These are phyloP conservation scores for Penicillium concentricum DNA, from an alignment of 2,329 filamentous ascomycete species.

Conservation along the genomic window DNA sequence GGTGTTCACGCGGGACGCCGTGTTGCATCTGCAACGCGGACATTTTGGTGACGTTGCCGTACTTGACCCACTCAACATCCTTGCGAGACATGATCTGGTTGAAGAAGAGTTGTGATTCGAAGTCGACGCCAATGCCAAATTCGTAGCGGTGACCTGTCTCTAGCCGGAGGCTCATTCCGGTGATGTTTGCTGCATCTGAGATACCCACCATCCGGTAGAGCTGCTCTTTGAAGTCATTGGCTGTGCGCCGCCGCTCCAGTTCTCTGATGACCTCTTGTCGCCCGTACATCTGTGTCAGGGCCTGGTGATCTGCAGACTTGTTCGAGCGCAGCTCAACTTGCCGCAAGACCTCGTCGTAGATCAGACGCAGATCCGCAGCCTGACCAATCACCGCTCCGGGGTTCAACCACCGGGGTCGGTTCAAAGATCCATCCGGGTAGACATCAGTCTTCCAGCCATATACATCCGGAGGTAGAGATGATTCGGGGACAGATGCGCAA, in stretches of 20 bases:
- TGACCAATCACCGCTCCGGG: constrained; percentile 53
- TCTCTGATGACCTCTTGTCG: constrained; percentile 55
- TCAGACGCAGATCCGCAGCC: constrained; percentile 47
- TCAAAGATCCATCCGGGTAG: constrained; percentile 36
- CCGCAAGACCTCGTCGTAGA: constrained; percentile 48
- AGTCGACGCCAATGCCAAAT: constrained; percentile 54
- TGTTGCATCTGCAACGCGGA: constrained; percentile 37
- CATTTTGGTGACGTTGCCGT: constrained; percentile 39
- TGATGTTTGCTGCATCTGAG: constrained; percentile 38
- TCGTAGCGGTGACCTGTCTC: constrained; percentile 46
- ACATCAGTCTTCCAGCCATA: constrained; percentile 49
- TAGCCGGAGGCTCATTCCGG: constrained; percentile 34
- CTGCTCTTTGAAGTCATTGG: constrained; percentile 39
- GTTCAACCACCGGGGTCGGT: constrained; percentile 51
- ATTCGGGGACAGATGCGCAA: constrained; percentile 55
- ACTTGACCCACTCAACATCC: constrained; percentile 45
- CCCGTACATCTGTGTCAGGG: constrained; percentile 54
- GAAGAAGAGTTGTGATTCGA: constrained; percentile 52
- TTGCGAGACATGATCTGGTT: constrained; percentile 40
- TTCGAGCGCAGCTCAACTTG: constrained; percentile 35
- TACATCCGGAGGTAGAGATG: constrained; percentile 50
- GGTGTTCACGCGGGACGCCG: constrained; percentile 37
- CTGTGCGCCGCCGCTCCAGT: constrained; percentile 36
- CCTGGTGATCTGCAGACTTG: constrained; percentile 44
- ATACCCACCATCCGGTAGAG: constrained; percentile 40